Evolutionary conservation across 768 basidiomycete species (phyloP), one percentile per base, ranked within the genome.

Genomic region (Auricularia sp.): DNA sequence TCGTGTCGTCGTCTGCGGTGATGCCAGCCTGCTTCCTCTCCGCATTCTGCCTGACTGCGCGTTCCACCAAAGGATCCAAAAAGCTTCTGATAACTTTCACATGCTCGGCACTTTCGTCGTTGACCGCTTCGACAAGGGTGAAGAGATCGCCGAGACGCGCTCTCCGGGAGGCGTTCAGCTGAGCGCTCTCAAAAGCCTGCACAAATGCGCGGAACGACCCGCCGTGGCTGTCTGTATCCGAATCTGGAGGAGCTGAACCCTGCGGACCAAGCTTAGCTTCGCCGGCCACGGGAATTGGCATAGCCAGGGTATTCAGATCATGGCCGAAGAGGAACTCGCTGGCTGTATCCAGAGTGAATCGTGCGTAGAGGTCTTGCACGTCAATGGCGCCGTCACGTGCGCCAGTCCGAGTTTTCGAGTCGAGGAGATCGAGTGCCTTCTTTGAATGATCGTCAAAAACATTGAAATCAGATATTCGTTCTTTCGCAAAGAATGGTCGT

Each of bases 321-420:
- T 79, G 76, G 6, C 87, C 88, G 65, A 90, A 88, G 51, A 90
- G 77, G 70, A 88, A 89, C 65, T 88, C 87, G 4, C 87, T 87
- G 1, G 87, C 85, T 0, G 86, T 78, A 70, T 90, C 88, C 47
- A 89, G 78, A 8, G 86, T 82, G 70, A 89, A 87, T 7, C 87
- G 83, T 16, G 82, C 73, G 67, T 80, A 87, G 3, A 90, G 77
- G 69, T 89, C 88, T 70, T 90, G 86, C 1, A 80, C 83, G 66
- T 89, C 87, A 68, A 81, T 80, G 2, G 85, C 77, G 64, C 76
- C 73, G 56, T 75, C 68, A 1, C 62, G 53, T 1, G 74, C 66
- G 18, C 75, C 73, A 18, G 78, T 69, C 10, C 76, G 68, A 16
- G 80, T 78, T 18, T 87, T 70, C 63, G 83, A 76, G 3, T 78